Evolutionary conservation across 495 filamentous ascomycete species (phyloP).

Genomic region (Hyaloscypha variabilis): DNA sequence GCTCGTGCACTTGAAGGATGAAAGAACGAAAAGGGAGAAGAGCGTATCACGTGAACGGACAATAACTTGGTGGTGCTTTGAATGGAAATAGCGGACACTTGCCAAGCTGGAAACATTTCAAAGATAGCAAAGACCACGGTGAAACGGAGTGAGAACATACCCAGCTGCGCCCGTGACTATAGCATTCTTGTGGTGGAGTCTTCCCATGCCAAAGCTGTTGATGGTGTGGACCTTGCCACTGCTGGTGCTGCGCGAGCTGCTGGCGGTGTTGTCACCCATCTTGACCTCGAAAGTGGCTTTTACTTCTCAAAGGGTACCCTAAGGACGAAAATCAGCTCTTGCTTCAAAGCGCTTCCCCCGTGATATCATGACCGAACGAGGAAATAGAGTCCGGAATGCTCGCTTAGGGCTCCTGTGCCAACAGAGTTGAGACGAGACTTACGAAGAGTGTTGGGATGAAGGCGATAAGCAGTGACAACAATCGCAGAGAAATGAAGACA

Average conservation of each 20-base stretch:
- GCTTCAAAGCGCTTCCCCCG: constrained; percentile 1
- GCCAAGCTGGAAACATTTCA: constrained; percentile 1
- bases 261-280: constrained; percentile 19
- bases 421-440: constrained; percentile 4
- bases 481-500: constrained; percentile 4
- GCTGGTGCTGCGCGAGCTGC: constrained; percentile 22
- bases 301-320: constrained; percentile 11
- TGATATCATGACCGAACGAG: constrained; percentile 7
- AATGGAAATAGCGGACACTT: neutral
- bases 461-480: constrained; percentile 3
- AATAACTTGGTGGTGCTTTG: neutral
- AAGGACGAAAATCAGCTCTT: constrained; percentile 9
- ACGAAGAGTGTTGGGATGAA: constrained; percentile 3
- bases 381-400: constrained; percentile 10
- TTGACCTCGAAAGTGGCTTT: neutral
- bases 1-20: neutral
- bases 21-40: neutral
- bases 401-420: constrained; percentile 17
- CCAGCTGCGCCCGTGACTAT: constrained; percentile 92
- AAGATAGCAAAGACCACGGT: neutral
- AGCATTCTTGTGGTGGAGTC: constrained; percentile 89
- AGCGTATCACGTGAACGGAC: neutral
- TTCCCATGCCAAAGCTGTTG: constrained; percentile 47
- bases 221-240: constrained; percentile 26
- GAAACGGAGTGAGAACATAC: constrained; percentile 51